These are phyloP conservation scores for Alternaria rosae DNA, from an alignment of 2,329 filamentous ascomycete genomes.

Conservation along the genomic window DNA sequence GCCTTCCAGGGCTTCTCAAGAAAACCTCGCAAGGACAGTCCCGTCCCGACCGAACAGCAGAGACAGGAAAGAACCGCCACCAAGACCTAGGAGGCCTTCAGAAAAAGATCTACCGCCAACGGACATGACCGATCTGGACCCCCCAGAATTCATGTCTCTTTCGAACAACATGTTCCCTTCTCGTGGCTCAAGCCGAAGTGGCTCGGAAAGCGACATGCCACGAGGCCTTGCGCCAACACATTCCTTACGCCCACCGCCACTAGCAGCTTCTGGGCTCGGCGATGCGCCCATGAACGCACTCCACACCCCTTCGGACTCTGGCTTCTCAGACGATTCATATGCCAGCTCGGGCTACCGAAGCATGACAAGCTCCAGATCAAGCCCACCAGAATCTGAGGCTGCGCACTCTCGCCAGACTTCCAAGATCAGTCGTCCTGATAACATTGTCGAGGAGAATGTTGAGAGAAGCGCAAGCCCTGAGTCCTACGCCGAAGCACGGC, in stretches of 20 bases:
- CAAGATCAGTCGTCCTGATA: conserved; percentile 34
- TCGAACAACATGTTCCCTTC: conserved; percentile 32
- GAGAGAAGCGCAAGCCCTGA: conserved; percentile 42
- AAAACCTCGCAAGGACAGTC: conserved; percentile 25
- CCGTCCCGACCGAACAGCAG: conserved; percentile 33
- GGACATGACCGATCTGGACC: conserved; percentile 30
- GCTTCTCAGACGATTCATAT: conserved; percentile 50
- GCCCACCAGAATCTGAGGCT: conserved; percentile 47
- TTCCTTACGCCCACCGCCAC: conserved; percentile 32
- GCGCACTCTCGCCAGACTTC: conserved; percentile 45
- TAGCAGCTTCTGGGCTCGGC: conserved; percentile 26
- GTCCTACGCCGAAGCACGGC: conserved; percentile 30
- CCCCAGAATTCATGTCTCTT: conserved; percentile 25
- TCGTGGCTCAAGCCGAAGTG: conserved; percentile 33
- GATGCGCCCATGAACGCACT: conserved; percentile 38
- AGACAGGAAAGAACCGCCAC: conserved; percentile 27
- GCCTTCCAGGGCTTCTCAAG: conserved; percentile 22
- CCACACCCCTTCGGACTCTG: conserved; percentile 51
- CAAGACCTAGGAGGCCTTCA: conserved; percentile 35
- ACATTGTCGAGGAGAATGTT: conserved; percentile 33
- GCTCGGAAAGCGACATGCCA: conserved; percentile 20
- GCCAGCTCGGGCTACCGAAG: conserved; percentile 45
- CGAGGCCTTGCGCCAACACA: conserved; percentile 9
- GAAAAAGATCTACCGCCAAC: conserved; percentile 33
- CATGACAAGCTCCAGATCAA: conserved; percentile 48